phyloP scores from a whole-genome alignment of 495 filamentous ascomycete species.

The Aspergillus campestris region DNA sequence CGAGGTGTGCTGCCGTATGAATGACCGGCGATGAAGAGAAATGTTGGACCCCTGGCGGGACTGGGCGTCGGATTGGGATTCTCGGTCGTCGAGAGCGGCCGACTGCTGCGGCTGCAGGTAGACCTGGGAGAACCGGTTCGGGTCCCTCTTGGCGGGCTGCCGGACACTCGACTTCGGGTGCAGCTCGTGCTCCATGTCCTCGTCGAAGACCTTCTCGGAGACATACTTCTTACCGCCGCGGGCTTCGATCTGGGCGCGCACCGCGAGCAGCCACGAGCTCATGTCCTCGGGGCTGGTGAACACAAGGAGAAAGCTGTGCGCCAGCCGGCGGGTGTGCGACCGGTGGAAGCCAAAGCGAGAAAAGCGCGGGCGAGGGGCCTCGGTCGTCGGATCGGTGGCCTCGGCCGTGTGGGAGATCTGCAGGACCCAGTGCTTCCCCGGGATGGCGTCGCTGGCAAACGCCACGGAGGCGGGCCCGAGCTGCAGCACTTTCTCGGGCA shows the following conservation, averaged over 20 bases:
- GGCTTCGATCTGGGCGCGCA: slow-evolving; percentile 60
- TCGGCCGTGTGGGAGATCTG: slow-evolving; percentile 74
- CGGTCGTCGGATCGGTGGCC: slow-evolving; percentile 45
- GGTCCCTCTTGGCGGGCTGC: slow-evolving; percentile 40
- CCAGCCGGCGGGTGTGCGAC: slow-evolving; percentile 50
- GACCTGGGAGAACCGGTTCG: slow-evolving; percentile 53
- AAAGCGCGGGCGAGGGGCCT: slow-evolving; percentile 54
- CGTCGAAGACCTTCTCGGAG: slow-evolving; percentile 39
- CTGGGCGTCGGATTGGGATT: slow-evolving; percentile 18
- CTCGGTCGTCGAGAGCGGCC: slow-evolving; percentile 17
- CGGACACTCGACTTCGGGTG: slow-evolving; percentile 28
- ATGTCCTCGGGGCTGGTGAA: slow-evolving; percentile 75
- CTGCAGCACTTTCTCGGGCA: slow-evolving; percentile 81
- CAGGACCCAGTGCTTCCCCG: slow-evolving; percentile 85
- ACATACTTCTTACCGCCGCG: slow-evolving; percentile 60
- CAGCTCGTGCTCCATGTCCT: slow-evolving; percentile 31
- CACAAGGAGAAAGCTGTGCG: slow-evolving; percentile 67
- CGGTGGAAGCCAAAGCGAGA: slow-evolving; percentile 61
- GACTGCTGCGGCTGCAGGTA: slow-evolving; percentile 46
- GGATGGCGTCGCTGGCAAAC: slow-evolving; percentile 88
- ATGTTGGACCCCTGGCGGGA: slow-evolving; percentile 25
- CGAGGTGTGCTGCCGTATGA: slow-evolving; percentile 10
- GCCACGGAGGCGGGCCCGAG: slow-evolving; percentile 81
- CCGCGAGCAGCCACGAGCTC: slow-evolving; percentile 65
- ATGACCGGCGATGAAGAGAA: slow-evolving; percentile 23